Evolutionary conservation across 2,329 filamentous ascomycete species (phyloP).

Genomic region (Aspergillus ibericus): DNA sequence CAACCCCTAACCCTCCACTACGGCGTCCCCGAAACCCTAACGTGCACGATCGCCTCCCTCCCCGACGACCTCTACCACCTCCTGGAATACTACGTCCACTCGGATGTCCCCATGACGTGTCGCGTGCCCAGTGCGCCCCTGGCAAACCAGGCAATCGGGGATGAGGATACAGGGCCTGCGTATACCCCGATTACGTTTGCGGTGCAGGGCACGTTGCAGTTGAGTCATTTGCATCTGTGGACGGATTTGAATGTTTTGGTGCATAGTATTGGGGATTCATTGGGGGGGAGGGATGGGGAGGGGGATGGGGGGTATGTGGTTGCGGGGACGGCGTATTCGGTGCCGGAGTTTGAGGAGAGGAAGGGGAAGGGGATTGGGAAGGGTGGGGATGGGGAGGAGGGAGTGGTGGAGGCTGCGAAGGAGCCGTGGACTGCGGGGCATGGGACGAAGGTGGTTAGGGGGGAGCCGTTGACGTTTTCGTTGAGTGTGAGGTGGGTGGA

Average conservation of each 20-base stretch:
- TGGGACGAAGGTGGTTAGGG: slow-evolving; percentile 73
- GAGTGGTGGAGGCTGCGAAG: slow-evolving; percentile 46
- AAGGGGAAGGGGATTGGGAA: slow-evolving; percentile 8
- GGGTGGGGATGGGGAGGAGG: slow-evolving; percentile 35
- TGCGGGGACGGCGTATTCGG: slow-evolving; percentile 82
- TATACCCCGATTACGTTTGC: slow-evolving; percentile 82
- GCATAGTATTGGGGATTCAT: slow-evolving; percentile 50
- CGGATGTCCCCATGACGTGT: slow-evolving; percentile 88
- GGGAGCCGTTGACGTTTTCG: slow-evolving; percentile 74
- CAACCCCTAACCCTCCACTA: slow-evolving; percentile 82
- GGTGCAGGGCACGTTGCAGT: slow-evolving; percentile 82
- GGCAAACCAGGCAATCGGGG: slow-evolving; percentile 23
- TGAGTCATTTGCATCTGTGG: slow-evolving; percentile 85
- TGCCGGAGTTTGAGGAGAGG: slow-evolving; percentile 65
- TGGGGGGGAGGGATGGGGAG: slow-evolving; percentile 26
- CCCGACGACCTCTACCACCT: slow-evolving; percentile 57
- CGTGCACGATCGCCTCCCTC: slow-evolving; percentile 52
- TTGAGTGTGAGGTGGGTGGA: slow-evolving; percentile 77
- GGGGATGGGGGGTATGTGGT: slow-evolving; percentile 71
- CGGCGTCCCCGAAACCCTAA: slow-evolving; percentile 66
- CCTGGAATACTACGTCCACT: slow-evolving; percentile 89
- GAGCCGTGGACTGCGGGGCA: slow-evolving; percentile 49
- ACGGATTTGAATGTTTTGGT: slow-evolving; percentile 87
- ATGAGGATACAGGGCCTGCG: not conserved
- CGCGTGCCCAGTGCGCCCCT: slow-evolving; percentile 79